These are phyloP conservation scores for Pichia norvegensis DNA, from an alignment of 1,139 yeast genomes.

Conservation along the genomic window DNA sequence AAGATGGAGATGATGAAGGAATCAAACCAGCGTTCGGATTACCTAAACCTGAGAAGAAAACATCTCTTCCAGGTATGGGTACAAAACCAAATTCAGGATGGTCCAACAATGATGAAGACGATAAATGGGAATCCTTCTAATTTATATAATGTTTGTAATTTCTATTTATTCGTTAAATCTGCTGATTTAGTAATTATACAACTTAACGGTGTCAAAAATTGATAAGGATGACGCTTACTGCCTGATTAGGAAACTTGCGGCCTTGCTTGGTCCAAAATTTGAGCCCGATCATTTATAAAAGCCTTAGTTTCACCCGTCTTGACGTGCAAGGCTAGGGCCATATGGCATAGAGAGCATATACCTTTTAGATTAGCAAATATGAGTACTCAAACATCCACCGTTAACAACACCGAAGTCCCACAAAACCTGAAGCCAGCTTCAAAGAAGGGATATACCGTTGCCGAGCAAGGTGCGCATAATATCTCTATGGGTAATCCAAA, in stretches of 20 bases:
- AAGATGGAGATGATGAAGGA: conserved; percentile 22
- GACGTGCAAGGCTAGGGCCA: too few species aligned
- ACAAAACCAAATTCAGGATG: conserved; percentile 25
- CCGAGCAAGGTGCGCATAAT: conserved; percentile 40
- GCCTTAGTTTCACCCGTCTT: too few species aligned
- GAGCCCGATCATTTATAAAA: not conserved
- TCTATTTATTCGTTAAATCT: not conserved
- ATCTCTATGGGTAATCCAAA: conserved; percentile 42
- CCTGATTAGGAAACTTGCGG: not conserved
- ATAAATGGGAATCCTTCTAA: conserved; percentile 39
- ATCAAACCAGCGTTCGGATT: conserved; percentile 68
- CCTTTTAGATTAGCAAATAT: not conserved
- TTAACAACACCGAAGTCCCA: conserved; percentile 11
- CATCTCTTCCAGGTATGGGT: conserved; percentile 48
- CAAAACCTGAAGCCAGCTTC: conserved; percentile 22
- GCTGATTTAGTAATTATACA: too few species aligned
- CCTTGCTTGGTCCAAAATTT: not conserved
- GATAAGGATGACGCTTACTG: not conserved
- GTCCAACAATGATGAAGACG: conserved; percentile 30
- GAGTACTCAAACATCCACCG: not conserved
- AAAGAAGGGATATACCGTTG: conserved; percentile 32
- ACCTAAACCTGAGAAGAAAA: conserved; percentile 49
- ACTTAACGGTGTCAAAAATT: not conserved
- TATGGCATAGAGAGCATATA: not conserved
- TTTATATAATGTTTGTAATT: not conserved